Base-by-base conservation (phyloP, 192 early-diverging fungal species). In the Backusella sp. region DNA sequence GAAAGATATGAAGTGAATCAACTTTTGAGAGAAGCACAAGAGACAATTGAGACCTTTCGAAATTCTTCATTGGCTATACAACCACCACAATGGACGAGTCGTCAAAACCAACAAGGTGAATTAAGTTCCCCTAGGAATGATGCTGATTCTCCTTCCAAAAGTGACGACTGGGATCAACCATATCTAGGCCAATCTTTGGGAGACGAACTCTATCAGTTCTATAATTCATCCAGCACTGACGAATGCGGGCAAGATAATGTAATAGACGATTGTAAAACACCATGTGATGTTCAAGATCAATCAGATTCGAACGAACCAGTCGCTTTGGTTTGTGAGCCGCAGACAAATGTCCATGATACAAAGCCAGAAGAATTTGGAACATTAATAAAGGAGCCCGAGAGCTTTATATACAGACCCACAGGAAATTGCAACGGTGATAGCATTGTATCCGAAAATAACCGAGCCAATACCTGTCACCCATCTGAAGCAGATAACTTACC, bases 11-110 rank as follows among this genome's bases (percentile, higher is more conserved):
- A 69, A 23, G 37, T 41, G 17, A 21, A 69, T 14, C 19, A 69
- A 7, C 34, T 69, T 39, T 69, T 69, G n/a, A 39, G 36, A 37
- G 68, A 69, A 12, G 68, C 68, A 4, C 68, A 69, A 37, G 68
- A 69, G 21, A 69, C 68, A 11, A 69, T 69, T 69, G 68, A 69
- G 35, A 41, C 2, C 36, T 69, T 37, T 41, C 68, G n/a, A 41
- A 67, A 26, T n/a, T 30, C 62, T 3, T 23, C 19, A 37, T 69
- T 0, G 8, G 35, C 34, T 26, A 12, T 30, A 26, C 28, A 34
- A 1, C 19, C 66, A 37, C 19, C 66, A 66, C 32, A 49, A 6
- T 19, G 17, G 46, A n/a, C 19, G 17, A 0, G 11, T 66, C 28
- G 12, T 32, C 65, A 66, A 15, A 28, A 1, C 34, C 12, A 36